Conservation (phyloP, 1,284 basidiomycete genomes). For the Irpex sp. region DNA sequence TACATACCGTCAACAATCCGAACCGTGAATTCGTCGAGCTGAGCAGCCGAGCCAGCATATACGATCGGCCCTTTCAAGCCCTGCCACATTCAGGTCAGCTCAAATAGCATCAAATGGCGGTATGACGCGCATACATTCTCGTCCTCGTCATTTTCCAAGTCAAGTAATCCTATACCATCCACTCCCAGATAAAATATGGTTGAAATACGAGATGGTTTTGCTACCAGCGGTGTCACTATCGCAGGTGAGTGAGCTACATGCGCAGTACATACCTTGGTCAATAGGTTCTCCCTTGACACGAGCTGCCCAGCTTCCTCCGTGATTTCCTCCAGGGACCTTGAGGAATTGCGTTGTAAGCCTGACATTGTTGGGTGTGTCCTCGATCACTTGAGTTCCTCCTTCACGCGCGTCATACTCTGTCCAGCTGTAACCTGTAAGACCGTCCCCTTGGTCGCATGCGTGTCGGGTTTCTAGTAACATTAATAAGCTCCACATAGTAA, state of each 20-base stretch:
- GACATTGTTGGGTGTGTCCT: constrained; percentile 82
- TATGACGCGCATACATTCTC: constrained; percentile 52
- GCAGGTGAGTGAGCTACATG: not conserved
- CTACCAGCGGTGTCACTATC: constrained; percentile 25
- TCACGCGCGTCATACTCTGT: constrained; percentile 82
- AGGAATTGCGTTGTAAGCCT: constrained; percentile 82
- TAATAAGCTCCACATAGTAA: constrained; percentile 2
- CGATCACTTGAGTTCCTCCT: constrained; percentile 82
- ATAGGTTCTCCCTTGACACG: constrained; percentile 84
- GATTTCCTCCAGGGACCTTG: constrained; percentile 74
- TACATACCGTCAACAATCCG: constrained; percentile 74
- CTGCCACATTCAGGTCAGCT: constrained; percentile 34
- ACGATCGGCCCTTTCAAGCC: constrained; percentile 68
- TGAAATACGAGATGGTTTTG: constrained; percentile 59
- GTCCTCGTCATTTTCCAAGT: constrained; percentile 73
- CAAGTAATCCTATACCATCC: constrained; percentile 80
- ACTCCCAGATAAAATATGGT: constrained; percentile 84
- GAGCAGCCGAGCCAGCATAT: constrained; percentile 69
- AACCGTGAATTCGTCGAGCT: constrained; percentile 80
- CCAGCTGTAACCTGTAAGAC: constrained; percentile 81
- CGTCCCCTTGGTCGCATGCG: constrained; percentile 87
- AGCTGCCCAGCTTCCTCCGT: constrained; percentile 89
- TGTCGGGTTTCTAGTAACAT: constrained; percentile 67
- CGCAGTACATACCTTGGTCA: constrained; percentile 46
- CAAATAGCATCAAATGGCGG: not conserved